phyloP scores from a whole-genome alignment of 169 alveolate species.

The Besnoitia besnoiti region DNA sequence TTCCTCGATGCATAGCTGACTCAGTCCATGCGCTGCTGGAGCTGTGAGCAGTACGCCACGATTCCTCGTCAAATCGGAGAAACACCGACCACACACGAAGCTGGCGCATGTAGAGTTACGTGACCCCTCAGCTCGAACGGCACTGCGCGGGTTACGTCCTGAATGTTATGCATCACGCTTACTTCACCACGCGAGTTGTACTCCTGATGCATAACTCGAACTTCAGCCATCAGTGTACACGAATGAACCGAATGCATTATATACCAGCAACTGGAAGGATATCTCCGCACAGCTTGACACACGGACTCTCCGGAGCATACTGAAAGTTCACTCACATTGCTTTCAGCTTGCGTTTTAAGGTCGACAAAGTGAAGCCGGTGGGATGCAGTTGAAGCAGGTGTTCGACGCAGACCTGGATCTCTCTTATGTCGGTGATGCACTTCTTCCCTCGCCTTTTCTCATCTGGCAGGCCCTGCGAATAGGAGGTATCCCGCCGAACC shows the following conservation, averaged over 20 bases:
- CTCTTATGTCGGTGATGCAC: slow-evolving; percentile 69
- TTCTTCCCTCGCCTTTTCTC: slow-evolving; percentile 41
- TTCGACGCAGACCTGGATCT: slow-evolving; percentile 64
- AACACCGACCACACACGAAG: too few relatives aligned
- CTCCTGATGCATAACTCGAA: too few relatives aligned
- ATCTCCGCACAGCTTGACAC: neutral
- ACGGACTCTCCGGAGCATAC: neutral
- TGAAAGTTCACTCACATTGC: neutral
- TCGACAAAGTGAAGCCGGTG: slow-evolving; percentile 74
- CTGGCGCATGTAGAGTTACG: too few relatives aligned
- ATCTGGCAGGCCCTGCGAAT: slow-evolving; percentile 39
- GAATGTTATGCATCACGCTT: too few relatives aligned
- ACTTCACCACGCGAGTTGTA: too few relatives aligned
- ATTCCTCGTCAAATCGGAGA: too few relatives aligned
- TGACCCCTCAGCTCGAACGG: too few relatives aligned
- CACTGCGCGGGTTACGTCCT: too few relatives aligned
- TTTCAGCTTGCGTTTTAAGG: slow-evolving; percentile 71
- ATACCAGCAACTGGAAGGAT: neutral
- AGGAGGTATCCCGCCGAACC: neutral
- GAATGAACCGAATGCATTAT: neutral
- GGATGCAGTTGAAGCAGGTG: slow-evolving; percentile 65
- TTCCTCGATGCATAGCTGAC: too few relatives aligned
- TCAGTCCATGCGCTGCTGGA: too few relatives aligned
- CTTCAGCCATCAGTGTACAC: neutral
- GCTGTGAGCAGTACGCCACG: too few relatives aligned